Conservation (phyloP, 768 basidiomycete species). For the Lanmaoa rubissima region DNA sequence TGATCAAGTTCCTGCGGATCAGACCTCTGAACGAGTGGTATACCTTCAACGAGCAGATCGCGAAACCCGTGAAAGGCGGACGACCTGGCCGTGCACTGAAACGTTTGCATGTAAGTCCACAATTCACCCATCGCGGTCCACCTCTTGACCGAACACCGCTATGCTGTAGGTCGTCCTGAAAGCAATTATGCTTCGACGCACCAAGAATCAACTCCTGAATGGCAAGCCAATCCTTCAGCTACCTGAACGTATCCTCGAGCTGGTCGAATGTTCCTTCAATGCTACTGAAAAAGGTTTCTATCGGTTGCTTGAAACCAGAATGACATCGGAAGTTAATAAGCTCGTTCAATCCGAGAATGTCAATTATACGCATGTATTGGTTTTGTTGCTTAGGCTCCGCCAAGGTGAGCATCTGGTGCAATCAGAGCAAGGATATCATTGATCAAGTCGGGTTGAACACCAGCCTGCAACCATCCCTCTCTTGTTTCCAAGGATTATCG, state of each 20-base stretch:
- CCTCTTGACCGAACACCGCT: not conserved
- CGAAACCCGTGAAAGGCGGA: slow-evolving; percentile 73
- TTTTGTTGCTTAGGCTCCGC: slow-evolving; percentile 76
- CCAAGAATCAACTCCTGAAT: slow-evolving; percentile 67
- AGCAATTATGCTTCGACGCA: slow-evolving; percentile 86
- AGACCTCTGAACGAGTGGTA: slow-evolving; percentile 79
- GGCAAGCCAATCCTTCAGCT: slow-evolving; percentile 83
- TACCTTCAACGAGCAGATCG: slow-evolving; percentile 76
- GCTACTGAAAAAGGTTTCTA: slow-evolving; percentile 80
- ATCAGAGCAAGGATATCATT: not conserved
- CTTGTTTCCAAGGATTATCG: slow-evolving; percentile 77
- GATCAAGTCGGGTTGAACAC: not conserved
- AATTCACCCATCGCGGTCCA: not conserved
- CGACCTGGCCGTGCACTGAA: slow-evolving; percentile 71
- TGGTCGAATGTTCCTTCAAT: slow-evolving; percentile 79
- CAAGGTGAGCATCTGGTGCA: slow-evolving; percentile 60
- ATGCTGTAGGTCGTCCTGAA: slow-evolving; percentile 70
- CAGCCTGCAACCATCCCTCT: slow-evolving; percentile 89
- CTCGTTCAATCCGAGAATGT: slow-evolving; percentile 52
- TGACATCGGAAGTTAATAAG: slow-evolving; percentile 65
- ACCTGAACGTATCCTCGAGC: slow-evolving; percentile 66
- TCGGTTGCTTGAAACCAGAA: slow-evolving; percentile 61
- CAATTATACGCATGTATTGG: slow-evolving; percentile 68
- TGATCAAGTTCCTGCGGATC: slow-evolving; percentile 85
- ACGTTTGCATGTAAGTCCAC: slow-evolving; percentile 61